phyloP scores from a whole-genome alignment of 2,329 filamentous ascomycete species.

The Verticillium alfalfae region DNA sequence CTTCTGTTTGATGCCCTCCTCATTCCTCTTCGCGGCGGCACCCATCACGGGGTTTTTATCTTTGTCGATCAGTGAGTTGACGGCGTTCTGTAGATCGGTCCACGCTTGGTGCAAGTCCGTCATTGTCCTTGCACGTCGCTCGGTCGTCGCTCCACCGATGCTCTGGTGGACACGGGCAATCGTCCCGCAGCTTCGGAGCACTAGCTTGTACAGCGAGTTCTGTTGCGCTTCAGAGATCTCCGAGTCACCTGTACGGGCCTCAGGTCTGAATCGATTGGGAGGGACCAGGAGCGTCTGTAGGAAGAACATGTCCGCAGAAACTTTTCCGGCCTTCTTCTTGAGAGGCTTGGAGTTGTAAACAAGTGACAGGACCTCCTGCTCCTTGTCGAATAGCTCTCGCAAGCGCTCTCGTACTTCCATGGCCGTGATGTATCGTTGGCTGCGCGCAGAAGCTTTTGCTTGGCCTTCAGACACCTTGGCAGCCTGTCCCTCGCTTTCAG shows the following conservation, averaged over 20 bases:
- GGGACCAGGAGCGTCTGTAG: slow-evolving; percentile 80
- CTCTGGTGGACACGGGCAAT: slow-evolving; percentile 66
- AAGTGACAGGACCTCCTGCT: slow-evolving; percentile 77
- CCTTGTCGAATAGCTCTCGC: slow-evolving; percentile 75
- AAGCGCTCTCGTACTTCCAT: slow-evolving; percentile 79
- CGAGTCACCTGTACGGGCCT: slow-evolving; percentile 73
- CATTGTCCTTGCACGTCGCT: slow-evolving; percentile 48
- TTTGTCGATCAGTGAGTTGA: slow-evolving; percentile 90
- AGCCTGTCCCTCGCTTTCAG: slow-evolving; percentile 33
- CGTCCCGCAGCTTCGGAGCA: slow-evolving; percentile 68
- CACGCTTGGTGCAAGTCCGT: slow-evolving; percentile 76
- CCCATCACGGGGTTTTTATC: slow-evolving; percentile 81
- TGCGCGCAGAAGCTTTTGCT: slow-evolving; percentile 18
- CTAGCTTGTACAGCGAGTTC: slow-evolving; percentile 81
- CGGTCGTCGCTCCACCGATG: slow-evolving; percentile 34
- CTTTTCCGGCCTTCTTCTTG: slow-evolving; percentile 47
- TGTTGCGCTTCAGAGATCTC: slow-evolving; percentile 84
- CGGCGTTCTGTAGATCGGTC: slow-evolving; percentile 77
- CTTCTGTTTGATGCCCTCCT: slow-evolving; percentile 95
- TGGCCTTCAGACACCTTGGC: slow-evolving; percentile 26
- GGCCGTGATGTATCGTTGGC: slow-evolving; percentile 73
- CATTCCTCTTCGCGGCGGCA: slow-evolving; percentile 68
- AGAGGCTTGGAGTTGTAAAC: slow-evolving; percentile 73
- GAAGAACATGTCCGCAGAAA: slow-evolving; percentile 92
- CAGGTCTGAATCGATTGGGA: slow-evolving; percentile 85